A percentile compares a stretch with the other conserved stretches of the same genome.
These are phyloP conservation scores for Debaryomyces fabryi DNA, from an alignment of 1,139 yeast genomes.

Conservation along the genomic window DNA sequence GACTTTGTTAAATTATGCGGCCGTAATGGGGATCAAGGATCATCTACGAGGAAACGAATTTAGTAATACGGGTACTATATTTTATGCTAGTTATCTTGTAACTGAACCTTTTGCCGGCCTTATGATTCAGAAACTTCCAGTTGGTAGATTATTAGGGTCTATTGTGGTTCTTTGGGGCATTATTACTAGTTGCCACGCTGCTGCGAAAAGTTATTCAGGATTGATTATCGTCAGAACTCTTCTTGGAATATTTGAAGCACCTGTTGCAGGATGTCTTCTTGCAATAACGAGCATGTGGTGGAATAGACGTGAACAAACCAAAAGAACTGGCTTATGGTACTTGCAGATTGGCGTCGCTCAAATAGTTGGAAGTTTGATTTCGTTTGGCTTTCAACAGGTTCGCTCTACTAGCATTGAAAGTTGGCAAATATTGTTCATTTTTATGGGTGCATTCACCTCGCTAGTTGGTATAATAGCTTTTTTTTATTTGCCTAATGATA, in stretches of 20 bases:
- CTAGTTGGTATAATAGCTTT: constrained; percentile 26
- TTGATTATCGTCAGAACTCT: constrained; percentile 36
- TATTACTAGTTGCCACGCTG: constrained; percentile 27
- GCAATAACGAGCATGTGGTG: constrained; percentile 34
- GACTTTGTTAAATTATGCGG: constrained; percentile 57
- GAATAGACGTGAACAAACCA: constrained; percentile 24
- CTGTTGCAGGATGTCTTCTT: constrained; percentile 44
- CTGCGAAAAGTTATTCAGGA: constrained; percentile 33
- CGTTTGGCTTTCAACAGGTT: constrained; percentile 23
- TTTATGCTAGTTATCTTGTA: constrained; percentile 55
- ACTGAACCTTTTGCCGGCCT: constrained; percentile 49
- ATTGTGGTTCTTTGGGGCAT: constrained; percentile 35
- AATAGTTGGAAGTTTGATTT: constrained; percentile 29
- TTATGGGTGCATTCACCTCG: constrained; percentile 33
- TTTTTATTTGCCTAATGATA: constrained; percentile 31
- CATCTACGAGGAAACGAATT: constrained; percentile 52
- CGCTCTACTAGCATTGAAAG: constrained; percentile 22
- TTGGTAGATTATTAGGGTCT: constrained; percentile 26
- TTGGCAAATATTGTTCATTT: constrained; percentile 35
- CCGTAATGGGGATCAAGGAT: constrained; percentile 57
- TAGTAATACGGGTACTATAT: constrained; percentile 61
- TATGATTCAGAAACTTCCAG: constrained; percentile 37
- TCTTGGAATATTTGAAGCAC: constrained; percentile 37
- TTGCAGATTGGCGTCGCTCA: constrained; percentile 33
- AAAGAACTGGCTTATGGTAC: constrained; percentile 32